Evolutionary conservation across 2,329 filamentous ascomycete species (phyloP), one percentile per base, ranked within the genome.

Genomic region (Cadophora gregata): DNA sequence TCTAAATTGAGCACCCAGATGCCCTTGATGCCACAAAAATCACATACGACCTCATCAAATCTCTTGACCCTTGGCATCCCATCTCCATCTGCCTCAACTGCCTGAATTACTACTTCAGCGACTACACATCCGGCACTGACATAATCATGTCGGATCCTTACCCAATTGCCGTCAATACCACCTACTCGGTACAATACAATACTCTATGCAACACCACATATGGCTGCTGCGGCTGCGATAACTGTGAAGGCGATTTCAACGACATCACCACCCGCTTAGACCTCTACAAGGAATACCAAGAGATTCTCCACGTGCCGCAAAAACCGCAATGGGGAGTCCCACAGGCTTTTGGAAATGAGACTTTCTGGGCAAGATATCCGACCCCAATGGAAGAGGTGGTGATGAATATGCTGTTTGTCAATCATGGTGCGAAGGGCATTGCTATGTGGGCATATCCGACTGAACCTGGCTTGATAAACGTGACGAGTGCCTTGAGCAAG

Each of bases 91-190:
- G 79, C 10, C 76, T 85, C 29, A 85, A 85, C 71, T 85, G 83
- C 75, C 78, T 79, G 58, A 82, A 85, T 70, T 85, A 81, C 74
- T 79, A 84, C 70, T 85, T 83, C 74, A 68, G 73, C 45, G 76
- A 80, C 24, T 85, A 85, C 70, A 76, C 81, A 0, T 72, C 78
- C 0, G 83, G 83, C 6, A 80, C 82, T 1, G 83, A 85, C 67
- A 83, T 85, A 68, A 78, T 85, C 61, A 76, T 83, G 62, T 77
- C 79, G 38, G 83, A 85, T 65, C 78, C 81, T 0, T 85, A 85
- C 63, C 82, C 83, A 0, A 77, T 85, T 59, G 79, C 79, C 4
- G 79, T 81, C 48, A 83, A 84, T 69, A 78, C 80, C 0, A 79
- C 76, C 1, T 84, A 75, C 73, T 81, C 79, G 0, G 73, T 72